A percentile compares a stretch with the other conserved stretches of the same genome.
phyloP scores from a whole-genome alignment of 768 basidiomycete genomes.

The Calocera cornea region DNA sequence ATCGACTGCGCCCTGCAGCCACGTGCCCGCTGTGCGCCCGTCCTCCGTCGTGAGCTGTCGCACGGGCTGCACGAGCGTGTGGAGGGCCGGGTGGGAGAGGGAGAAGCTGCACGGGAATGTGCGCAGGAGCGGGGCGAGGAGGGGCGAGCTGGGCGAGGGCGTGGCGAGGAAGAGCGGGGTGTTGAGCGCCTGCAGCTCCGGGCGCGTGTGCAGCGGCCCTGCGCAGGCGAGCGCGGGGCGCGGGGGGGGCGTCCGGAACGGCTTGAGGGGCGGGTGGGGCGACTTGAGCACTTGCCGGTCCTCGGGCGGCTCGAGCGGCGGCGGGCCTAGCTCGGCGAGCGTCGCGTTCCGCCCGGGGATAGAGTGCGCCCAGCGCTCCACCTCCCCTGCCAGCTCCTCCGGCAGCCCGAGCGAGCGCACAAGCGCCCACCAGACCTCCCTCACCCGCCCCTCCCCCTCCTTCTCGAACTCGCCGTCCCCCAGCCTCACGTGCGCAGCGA shows the following conservation, averaged over 20 bases:
- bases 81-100: conserved; percentile 20
- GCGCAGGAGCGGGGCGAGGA: conserved; percentile 33
- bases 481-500: conserved; percentile 54
- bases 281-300: conserved; percentile 17
- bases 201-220: conserved; percentile 25
- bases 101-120: conserved; percentile 55
- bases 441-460: conserved; percentile 31
- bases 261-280: conserved; percentile 21
- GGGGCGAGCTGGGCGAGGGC: conserved; percentile 35
- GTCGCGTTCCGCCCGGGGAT: conserved; percentile 19
- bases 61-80: background rate
- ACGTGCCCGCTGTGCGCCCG: background rate
- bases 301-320: conserved; percentile 18
- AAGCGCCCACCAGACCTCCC: conserved; percentile 44
- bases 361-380: conserved; percentile 18
- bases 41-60: background rate
- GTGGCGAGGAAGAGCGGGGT: conserved; percentile 54
- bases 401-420: conserved; percentile 37
- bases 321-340: conserved; percentile 16
- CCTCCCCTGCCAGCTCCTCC: conserved; percentile 23
- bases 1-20: background rate
- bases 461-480: conserved; percentile 51
- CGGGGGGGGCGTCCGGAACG: conserved; percentile 14
- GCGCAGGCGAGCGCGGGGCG: conserved; percentile 27
- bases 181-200: conserved; percentile 33